phyloP scores from a whole-genome alignment of 495 filamentous ascomycete species.

The Opeltia flavorubescens region DNA sequence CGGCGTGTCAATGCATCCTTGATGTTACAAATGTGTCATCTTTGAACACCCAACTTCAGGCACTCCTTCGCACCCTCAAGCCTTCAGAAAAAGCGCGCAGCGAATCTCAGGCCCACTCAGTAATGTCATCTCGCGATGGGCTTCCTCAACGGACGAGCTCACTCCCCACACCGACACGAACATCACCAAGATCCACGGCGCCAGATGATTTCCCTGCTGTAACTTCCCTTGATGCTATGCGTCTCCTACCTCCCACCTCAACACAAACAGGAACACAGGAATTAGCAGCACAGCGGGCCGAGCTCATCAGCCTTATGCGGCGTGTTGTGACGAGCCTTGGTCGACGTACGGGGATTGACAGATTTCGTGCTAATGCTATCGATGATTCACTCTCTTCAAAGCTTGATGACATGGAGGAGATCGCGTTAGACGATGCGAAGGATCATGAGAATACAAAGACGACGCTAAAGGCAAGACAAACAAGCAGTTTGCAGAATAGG shows the following conservation, averaged over 20 bases:
- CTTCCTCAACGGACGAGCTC: conserved; percentile 28
- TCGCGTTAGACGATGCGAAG: conserved; percentile 23
- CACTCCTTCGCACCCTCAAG: conserved; percentile 10
- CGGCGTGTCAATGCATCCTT: conserved; percentile 62
- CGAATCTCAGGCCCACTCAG: background rate
- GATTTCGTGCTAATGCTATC: background rate
- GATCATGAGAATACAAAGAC: background rate
- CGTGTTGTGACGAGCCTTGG: conserved; percentile 65
- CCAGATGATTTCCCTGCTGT: conserved; percentile 2
- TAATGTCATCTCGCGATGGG: too few relatives aligned
- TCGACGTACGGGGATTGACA: conserved; percentile 6
- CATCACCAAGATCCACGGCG: background rate
- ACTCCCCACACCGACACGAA: conserved; percentile 16
- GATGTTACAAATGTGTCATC: conserved; percentile 58
- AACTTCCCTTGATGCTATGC: conserved; percentile 6
- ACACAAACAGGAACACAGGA: conserved; percentile 62
- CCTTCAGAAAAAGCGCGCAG: background rate
- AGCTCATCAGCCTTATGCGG: conserved; percentile 65
- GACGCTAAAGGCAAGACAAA: conserved; percentile 25
- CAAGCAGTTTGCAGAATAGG: too few relatives aligned
- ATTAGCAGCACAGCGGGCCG: conserved; percentile 66
- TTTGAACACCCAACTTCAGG: conserved; percentile 20
- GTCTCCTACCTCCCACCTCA: conserved; percentile 10
- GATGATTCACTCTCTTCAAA: background rate
- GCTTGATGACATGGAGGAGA: conserved; percentile 19